Base-by-base conservation (phyloP, 768 basidiomycete genomes). In the Pulveroboletus sp. region DNA sequence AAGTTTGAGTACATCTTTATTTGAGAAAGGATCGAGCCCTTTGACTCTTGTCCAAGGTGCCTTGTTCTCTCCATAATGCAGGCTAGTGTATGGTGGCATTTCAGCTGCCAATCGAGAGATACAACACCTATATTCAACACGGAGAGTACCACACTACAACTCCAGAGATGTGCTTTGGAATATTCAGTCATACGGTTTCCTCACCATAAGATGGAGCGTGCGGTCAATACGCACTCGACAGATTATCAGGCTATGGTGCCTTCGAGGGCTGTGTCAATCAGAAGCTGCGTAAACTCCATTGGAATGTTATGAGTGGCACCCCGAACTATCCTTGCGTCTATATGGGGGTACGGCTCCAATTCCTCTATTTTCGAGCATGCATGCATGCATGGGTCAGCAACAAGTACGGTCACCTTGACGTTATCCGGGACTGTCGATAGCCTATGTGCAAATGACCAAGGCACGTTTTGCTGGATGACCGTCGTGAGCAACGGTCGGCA, bases 361-460 rank as follows among this genome's bases (percentile, higher is more conserved):
- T 52, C 42, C 17, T 53, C 50, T 14, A 37, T 37, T n/a, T 38
- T 44, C 37, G 47, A 21, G 21, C 21, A 21, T 41, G 6, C 30
- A 46, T 9, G 51, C 5, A 44, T 56, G 18, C 39, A 38, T 1
- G 60, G 57, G 26, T 62, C 57, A 1, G 54, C 61, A 14, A 27
- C 50, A 2, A 62, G 54, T 3, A 57, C 46, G 0, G 33, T 46
- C 24, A 62, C 37, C 6, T 33, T 43, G 32, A 58, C 47, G 13
- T 56, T 53, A 13, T 50, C 42, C 14, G 56, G 60, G 1, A 8
- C 27, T 8, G 21, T 13, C 27, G 8, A 39, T 0, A 61, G 31
- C 2, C 32, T 41, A 44, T 54, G 52, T 6, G 44, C 27, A 36
- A 59, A 62, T n/a, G 60, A 57, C 63, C 63, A 62, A 8, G 60